These are phyloP conservation scores for Alternaria angustiovoidea DNA, from an alignment of 2,329 filamentous ascomycete species.

Conservation along the genomic window DNA sequence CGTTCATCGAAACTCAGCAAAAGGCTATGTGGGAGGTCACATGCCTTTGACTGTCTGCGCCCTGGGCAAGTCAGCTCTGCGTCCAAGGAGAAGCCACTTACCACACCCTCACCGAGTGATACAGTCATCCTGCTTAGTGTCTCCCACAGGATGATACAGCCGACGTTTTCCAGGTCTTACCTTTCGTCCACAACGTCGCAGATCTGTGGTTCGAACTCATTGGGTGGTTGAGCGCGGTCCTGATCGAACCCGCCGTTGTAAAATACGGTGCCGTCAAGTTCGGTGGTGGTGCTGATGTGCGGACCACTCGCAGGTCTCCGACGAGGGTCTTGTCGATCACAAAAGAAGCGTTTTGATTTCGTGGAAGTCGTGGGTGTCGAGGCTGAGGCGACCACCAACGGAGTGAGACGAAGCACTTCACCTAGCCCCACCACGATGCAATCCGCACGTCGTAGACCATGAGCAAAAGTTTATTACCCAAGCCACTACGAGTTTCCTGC, in stretches of 20 bases:
- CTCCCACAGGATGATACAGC: not conserved
- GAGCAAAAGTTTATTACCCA: not conserved
- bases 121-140: not conserved
- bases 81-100: not conserved
- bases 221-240: not conserved
- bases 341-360: not conserved
- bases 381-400: not conserved
- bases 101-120: not conserved
- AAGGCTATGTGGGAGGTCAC: not conserved
- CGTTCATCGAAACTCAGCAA: not conserved
- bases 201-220: not conserved
- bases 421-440: conserved; percentile 4
- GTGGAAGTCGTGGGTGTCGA: not conserved
- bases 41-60: not conserved
- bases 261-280: not conserved
- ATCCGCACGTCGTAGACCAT: not conserved
- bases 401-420: conserved; percentile 1
- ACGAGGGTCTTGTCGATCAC: not conserved
- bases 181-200: not conserved
- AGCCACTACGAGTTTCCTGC: fast-evolving
- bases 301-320: not conserved
- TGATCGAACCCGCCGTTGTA: not conserved
- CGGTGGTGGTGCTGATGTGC: too few relatives aligned
- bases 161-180: not conserved
- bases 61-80: not conserved